These are phyloP conservation scores for Phytophthora syringae DNA, from an alignment of 352 stramenopile species.

Conservation along the genomic window DNA sequence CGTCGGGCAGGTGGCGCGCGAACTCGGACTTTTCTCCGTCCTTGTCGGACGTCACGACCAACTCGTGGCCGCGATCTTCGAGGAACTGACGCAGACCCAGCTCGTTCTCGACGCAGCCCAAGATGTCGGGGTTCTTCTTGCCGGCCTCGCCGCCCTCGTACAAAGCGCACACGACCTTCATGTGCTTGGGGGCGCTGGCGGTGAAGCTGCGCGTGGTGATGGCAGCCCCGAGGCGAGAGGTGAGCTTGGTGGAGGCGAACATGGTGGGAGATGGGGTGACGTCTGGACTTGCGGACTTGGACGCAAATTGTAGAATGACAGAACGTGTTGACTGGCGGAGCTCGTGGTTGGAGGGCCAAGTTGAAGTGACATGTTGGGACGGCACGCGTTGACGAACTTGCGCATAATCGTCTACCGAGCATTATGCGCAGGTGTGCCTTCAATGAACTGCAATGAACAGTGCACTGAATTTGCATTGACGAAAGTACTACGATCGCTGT, in stretches of 20 bases:
- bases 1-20: constrained; percentile 41
- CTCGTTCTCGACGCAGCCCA: constrained; percentile 52
- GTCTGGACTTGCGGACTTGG: constrained; percentile 17
- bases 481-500: too few relatives aligned
- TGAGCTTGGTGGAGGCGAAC: constrained; percentile 34
- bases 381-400: constrained; percentile 3
- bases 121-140: constrained; percentile 39
- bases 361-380: constrained; percentile 1
- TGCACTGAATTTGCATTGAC: too few relatives aligned
- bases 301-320: constrained; percentile 32
- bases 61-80: constrained; percentile 45
- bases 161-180: constrained; percentile 44
- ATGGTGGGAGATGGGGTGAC: constrained; percentile 8
- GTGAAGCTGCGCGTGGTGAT: constrained; percentile 30
- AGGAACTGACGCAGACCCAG: constrained; percentile 52
- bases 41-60: constrained; percentile 55
- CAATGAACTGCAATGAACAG: too few relatives aligned
- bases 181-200: constrained; percentile 33
- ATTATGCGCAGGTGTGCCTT: too few relatives aligned
- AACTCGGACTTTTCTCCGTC: constrained; percentile 53
- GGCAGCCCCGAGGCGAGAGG: constrained; percentile 13
- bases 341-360: not conserved
- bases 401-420: constrained; percentile 14
- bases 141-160: constrained; percentile 39
- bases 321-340: not conserved